Base-by-base conservation (phyloP, 2,329 filamentous ascomycete genomes). In the Rugonectria rugulosa region DNA sequence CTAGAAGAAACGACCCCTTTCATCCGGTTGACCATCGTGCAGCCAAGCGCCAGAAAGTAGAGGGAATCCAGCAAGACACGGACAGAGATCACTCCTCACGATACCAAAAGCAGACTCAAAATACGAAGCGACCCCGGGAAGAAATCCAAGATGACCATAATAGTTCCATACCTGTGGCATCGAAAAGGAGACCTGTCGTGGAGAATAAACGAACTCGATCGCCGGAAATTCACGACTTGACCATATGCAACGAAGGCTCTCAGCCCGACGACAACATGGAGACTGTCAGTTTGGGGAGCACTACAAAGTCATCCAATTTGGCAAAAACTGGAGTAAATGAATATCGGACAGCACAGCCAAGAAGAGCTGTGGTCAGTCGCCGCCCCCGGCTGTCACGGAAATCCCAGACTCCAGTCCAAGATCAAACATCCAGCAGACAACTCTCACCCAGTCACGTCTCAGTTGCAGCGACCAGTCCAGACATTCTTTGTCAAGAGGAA, bases 41-140 rank as follows among this genome's bases (percentile, higher is more conserved):
- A 11, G 47, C 46, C 5, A 71, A 71, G 57, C 62, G 70, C 34
- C 61, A 63, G 36, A 70, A 60, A 27, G 37, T 24, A 23, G 37
- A 40, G 32, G 52, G 42, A 45, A 20, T 20, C 14, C 31, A 21
- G 29, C 24, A 2, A 11, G 6, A 1, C 20, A n/a, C 7, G 8
- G 14, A 27, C 21, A 12, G 14, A 8, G 21, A 31, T 32, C 29
- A 32, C n/a, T 5, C 6, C 29, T 56, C 60, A 15, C 36, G 12
- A n/a, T 49, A 3, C 23, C 27, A 11, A 24, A 8, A 42, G 17
- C 20, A 21, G 32, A 11, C 17, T 29, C 14, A 44, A 42, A 21
- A 27, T 23, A 21, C 41, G 20, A 14, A 38, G 46, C 10, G 55
- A 61, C 17, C 38, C 57, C 12, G n/a, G n/a, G n/a, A n/a, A n/a